Evolutionary conservation across 1,139 yeast genomes (phyloP).

Genomic region (Suhomyces taliae): DNA sequence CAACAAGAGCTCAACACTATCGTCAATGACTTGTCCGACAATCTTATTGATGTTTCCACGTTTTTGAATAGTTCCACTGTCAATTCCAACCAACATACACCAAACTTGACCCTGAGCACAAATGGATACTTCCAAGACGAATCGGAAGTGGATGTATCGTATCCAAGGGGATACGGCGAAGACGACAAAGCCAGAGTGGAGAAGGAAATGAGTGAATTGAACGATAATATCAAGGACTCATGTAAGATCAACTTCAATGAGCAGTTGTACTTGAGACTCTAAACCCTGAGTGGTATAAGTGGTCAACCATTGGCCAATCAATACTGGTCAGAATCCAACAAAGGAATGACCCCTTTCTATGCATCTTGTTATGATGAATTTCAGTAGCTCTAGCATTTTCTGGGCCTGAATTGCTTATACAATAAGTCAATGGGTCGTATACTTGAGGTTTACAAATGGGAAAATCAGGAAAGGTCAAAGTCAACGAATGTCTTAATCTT

Average conservation of each 20-base stretch:
- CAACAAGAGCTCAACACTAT: slow-evolving; percentile 44
- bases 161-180: slow-evolving; percentile 13
- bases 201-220: slow-evolving; percentile 20
- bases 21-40: slow-evolving; percentile 45
- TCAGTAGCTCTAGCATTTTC: too few species aligned
- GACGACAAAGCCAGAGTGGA: slow-evolving; percentile 24
- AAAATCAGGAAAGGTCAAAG: too few species aligned
- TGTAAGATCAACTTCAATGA: slow-evolving; percentile 26
- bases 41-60: slow-evolving; percentile 45
- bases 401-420: too few species aligned
- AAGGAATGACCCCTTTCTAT: too few species aligned
- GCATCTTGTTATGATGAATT: too few species aligned
- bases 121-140: slow-evolving; percentile 13
- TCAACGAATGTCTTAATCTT: too few species aligned
- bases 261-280: slow-evolving; percentile 33
- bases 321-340: too few species aligned
- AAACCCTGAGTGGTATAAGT: background rate
- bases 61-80: slow-evolving; percentile 27
- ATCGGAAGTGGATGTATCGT: slow-evolving; percentile 1
- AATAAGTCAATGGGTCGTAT: too few species aligned
- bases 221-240: slow-evolving; percentile 20
- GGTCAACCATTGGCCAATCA: background rate
- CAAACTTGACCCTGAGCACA: slow-evolving; percentile 7
- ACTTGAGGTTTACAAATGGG: too few species aligned
- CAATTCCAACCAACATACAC: slow-evolving; percentile 7